Evolutionary conservation across 2,329 filamentous ascomycete species (phyloP).

Genomic region (Mycocentrospora acerina): DNA sequence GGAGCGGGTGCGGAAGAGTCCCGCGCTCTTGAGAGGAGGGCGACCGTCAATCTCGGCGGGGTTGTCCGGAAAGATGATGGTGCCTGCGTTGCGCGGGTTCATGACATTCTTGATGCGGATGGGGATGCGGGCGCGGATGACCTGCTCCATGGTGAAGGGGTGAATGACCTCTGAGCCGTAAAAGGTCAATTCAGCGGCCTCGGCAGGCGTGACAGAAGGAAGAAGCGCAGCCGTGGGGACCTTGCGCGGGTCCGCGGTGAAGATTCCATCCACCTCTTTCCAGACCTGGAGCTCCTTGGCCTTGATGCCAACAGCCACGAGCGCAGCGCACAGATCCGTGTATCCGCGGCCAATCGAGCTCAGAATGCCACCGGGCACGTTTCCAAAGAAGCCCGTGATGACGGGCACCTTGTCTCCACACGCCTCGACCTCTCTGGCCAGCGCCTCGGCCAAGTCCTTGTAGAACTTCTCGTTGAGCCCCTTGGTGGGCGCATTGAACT

Average conservation of each 20-base stretch:
- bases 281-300: slow-evolving; percentile 93
- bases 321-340: slow-evolving; percentile 90
- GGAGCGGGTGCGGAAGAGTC: slow-evolving; percentile 52
- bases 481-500: slow-evolving; percentile 53
- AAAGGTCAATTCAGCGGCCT: slow-evolving; percentile 88
- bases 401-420: slow-evolving; percentile 51
- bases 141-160: slow-evolving; percentile 97
- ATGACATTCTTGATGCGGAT: slow-evolving; percentile 93
- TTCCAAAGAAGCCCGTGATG: slow-evolving; percentile 89
- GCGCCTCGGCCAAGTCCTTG: slow-evolving; percentile 42
- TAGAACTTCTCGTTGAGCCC: slow-evolving; percentile 51
- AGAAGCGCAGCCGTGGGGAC: slow-evolving; percentile 92
- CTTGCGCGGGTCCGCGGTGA: slow-evolving; percentile 81
- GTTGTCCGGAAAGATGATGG: slow-evolving; percentile 78
- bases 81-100: slow-evolving; percentile 77
- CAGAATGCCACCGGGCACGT: slow-evolving; percentile 85
- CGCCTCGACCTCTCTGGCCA: slow-evolving; percentile 46
- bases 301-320: slow-evolving; percentile 84
- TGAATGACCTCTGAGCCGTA: slow-evolving; percentile 87
- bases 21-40: slow-evolving; percentile 59
- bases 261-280: slow-evolving; percentile 98
- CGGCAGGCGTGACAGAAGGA: slow-evolving; percentile 83
- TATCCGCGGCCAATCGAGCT: slow-evolving; percentile 93
- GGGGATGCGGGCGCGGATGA: slow-evolving; percentile 73
- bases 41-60: slow-evolving; percentile 56